Evolutionary conservation across 257 asterid species (phyloP), one percentile per base, ranked within the genome.

Genomic region (Anisodus acutangulus): DNA sequence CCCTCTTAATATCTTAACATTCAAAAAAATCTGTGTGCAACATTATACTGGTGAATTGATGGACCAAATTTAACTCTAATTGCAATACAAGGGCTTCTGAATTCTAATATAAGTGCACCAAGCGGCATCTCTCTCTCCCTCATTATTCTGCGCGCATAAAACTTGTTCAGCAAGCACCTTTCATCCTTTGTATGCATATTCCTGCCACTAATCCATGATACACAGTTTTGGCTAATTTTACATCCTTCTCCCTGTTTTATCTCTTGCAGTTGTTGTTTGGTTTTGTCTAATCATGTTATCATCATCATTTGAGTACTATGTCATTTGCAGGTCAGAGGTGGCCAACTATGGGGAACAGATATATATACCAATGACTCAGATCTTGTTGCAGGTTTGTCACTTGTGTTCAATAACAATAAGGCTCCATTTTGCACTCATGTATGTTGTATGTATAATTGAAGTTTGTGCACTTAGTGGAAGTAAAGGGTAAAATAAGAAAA

Each of bases 331-430:
- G 99, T 96, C 84, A 91, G 97, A 86, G 95, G 98, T 41, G 97
- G 98, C 82, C 98, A 97, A 88, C 94, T 97, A 82, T 97, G 99
- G 99, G 99, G 98, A 39, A 97, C 98, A 55, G 99, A 97, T 89
- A 89, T 93, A 86, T 97, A 97, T 85, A 97, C 99, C 37, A 95
- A 92, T 85, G 99, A 97, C 90, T 97, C 99, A 13, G 99, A 97
- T 93, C 92, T 97, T 89, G 99, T 93, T 85, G 99, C 99, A 84
- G 98, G 99, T 64, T 83, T 85, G 64, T 72, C 41, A 39, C 71
- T 86, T 80, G 9, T 55, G 31, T 37, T 78, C 88, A 54, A 78
- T 53, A n/a, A 72, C 3, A 17, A 9, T 72, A 72, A 45, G 59
- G 37, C 59, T 72, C 39, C 39, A 13, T 72, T 72, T 16, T 19